phyloP scores from a whole-genome alignment of 257 asterid genomes.

The Striga asiatica region DNA sequence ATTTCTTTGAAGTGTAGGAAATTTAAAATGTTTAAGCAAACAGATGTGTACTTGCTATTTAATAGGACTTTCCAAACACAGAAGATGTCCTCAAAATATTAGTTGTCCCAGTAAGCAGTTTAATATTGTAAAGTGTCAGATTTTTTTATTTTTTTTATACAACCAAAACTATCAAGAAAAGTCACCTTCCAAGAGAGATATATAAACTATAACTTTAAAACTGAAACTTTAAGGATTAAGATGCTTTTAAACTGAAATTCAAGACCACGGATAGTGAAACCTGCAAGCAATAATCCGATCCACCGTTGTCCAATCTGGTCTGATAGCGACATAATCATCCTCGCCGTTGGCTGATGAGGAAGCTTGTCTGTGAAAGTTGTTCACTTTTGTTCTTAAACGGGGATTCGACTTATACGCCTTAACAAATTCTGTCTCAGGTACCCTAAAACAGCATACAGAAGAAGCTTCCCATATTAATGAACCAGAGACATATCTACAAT shows the following conservation, averaged over 20 bases:
- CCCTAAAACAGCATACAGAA: slow-evolving; percentile 46
- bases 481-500: slow-evolving; percentile 7
- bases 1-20: neutral
- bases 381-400: slow-evolving; percentile 77
- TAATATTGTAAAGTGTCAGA: neutral
- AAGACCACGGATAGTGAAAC: slow-evolving; percentile 23
- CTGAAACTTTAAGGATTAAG: neutral
- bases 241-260: slow-evolving; percentile 7
- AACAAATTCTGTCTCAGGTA: slow-evolving; percentile 75
- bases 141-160: slow-evolving; percentile 1
- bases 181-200: slow-evolving; percentile 2
- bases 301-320: slow-evolving; percentile 94
- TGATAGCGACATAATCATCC: slow-evolving; percentile 73
- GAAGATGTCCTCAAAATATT: neutral
- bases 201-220: neutral
- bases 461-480: slow-evolving; percentile 7
- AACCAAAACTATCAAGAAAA: slow-evolving; percentile 13
- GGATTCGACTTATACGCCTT: slow-evolving; percentile 90
- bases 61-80: neutral
- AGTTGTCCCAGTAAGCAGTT: neutral
- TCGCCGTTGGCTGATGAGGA: slow-evolving; percentile 56
- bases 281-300: slow-evolving; percentile 89
- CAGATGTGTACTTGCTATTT: neutral
- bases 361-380: slow-evolving; percentile 67
- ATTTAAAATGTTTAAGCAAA: neutral